Evolutionary conservation across 257 asterid genomes (phyloP), one percentile per base, ranked within the genome.

Genomic region (Agastache rugosa): DNA sequence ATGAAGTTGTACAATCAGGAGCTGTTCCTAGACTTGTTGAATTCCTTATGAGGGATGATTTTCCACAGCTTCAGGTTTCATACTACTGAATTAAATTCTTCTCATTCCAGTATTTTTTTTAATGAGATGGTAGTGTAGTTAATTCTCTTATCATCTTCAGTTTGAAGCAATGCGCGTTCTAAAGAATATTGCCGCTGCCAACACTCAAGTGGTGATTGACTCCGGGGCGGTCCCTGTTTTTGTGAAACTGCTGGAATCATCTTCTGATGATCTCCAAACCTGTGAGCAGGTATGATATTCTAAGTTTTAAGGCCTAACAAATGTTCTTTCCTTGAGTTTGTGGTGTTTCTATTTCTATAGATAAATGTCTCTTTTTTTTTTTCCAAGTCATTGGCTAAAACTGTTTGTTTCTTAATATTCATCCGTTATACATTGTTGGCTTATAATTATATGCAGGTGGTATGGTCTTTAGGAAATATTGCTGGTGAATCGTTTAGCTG

Each of bases 11-110:
- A 63, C 59, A 75, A 44, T 56, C 64, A 22, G 80, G 80, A 25
- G 84, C 29, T 45, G 80, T 80, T 55, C 80, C 80, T 70, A 55
- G 84, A 6, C 63, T 80, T 25, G 75, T 80, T 35, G 69, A 71
- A 61, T 74, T 74, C 55, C 74, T 71, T 74, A 41, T 15, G 50
- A 67, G 29, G 55, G 53, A 35, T 10, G 65, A 59, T 59, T 25
- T 14, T 44, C 73, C 67, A 11, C 71, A 76, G 25, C 76, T 76
- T 61, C 76, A 76, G 76, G 80, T 76, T 23, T 27, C 48, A 14
- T 60, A 23, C 44, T 37, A 29, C 8, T 42, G 48, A n/a, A n/a
- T n/a, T n/a, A 11, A 10, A 11, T 42, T 7, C 48, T 15, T 47
- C 54, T 14, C 19, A 15, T 47, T 47, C 2, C 54, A 15, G 8